phyloP scores from a whole-genome alignment of 1,139 yeast genomes.

The Protomyces pachydermus region DNA sequence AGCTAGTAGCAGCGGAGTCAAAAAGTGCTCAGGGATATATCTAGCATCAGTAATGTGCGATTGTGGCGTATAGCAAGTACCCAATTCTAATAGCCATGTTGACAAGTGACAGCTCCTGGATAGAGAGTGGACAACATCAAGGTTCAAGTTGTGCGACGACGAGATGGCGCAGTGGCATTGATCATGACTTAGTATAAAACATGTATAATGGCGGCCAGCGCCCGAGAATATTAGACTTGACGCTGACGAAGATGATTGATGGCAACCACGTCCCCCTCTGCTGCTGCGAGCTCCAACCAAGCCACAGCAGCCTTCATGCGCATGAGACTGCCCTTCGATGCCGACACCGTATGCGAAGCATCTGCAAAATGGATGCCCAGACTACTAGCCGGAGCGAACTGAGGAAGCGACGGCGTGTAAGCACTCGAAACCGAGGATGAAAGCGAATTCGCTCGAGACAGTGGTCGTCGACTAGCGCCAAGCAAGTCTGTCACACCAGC shows the following conservation, averaged over 20 bases:
- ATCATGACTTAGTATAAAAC: neutral
- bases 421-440: neutral
- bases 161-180: too few species aligned
- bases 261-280: slow-evolving; percentile 4
- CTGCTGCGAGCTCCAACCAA: slow-evolving; percentile 12
- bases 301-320: neutral
- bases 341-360: neutral
- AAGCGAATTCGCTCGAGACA: neutral
- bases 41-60: neutral
- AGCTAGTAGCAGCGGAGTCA: slow-evolving; percentile 79
- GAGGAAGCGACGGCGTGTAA: neutral
- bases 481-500: neutral
- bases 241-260: neutral
- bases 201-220: neutral
- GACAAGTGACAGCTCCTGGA: neutral
- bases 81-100: neutral
- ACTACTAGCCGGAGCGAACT: neutral
- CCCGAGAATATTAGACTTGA: neutral
- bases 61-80: neutral
- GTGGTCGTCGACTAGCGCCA: neutral
- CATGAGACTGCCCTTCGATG: neutral
- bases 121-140: neutral
- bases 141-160: neutral
- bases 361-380: neutral
- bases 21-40: slow-evolving; percentile 70